Percentiles rank a stretch among this genome's conserved stretches.
Conservation (phyloP, 1,139 yeast genomes). For the Meyerozyma athensensis region DNA sequence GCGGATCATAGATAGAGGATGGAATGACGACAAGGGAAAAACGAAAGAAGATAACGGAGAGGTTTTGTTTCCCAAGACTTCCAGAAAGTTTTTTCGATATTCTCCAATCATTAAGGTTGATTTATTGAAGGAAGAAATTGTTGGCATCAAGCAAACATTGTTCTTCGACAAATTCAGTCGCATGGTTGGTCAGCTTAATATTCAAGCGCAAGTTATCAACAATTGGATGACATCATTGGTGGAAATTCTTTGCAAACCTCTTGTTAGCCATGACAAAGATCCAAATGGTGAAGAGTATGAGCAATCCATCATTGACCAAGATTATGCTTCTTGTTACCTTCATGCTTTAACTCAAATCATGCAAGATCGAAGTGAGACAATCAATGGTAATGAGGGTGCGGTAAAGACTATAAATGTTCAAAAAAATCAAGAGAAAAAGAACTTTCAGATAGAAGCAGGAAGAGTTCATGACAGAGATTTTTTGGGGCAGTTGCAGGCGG, state of each 20-base stretch:
- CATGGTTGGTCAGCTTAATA: conserved; percentile 41
- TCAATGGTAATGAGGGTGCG: conserved; percentile 24
- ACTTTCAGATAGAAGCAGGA: conserved; percentile 23
- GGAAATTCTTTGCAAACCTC: conserved; percentile 41
- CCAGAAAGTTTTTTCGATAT: conserved; percentile 29
- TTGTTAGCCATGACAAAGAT: conserved; percentile 39
- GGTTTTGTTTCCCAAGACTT: conserved; percentile 28
- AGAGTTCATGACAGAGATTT: conserved; percentile 25
- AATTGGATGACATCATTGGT: conserved; percentile 48
- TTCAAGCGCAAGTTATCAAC: conserved; percentile 55
- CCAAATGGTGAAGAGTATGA: conserved; percentile 80
- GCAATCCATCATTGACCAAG: conserved; percentile 69
- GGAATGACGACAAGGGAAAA: conserved; percentile 11
- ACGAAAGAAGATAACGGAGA: conserved; percentile 28
- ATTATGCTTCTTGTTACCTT: conserved; percentile 57
- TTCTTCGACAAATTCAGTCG: conserved; percentile 18
- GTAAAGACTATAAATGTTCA: conserved; percentile 18
- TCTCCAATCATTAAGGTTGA: conserved; percentile 26
- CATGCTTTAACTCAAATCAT: conserved; percentile 55
- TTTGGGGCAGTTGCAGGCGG: conserved; percentile 25
- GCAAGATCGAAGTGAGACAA: conserved; percentile 45
- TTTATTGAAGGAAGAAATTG: conserved; percentile 14
- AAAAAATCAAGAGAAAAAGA: conserved; percentile 22
- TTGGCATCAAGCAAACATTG: conserved; percentile 20
- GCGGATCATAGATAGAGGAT: conserved; percentile 24